A percentile compares a stretch with the other conserved stretches of the same genome.
phyloP scores from a whole-genome alignment of 305 asterid species.

The Solanum hybrid region DNA sequence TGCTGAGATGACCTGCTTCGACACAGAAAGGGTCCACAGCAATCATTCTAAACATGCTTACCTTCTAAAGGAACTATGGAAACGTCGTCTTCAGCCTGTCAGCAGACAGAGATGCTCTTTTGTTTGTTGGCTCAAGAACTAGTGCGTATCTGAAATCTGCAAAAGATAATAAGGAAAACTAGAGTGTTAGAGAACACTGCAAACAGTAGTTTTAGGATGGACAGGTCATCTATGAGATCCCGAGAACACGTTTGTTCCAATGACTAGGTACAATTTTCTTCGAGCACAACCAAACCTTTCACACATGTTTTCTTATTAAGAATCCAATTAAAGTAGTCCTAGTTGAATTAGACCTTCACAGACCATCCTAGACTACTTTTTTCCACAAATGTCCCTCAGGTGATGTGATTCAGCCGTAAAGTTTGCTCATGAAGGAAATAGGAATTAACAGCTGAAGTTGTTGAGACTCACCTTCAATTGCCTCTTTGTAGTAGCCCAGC shows the following conservation, averaged over 20 bases:
- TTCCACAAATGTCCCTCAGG: neutral
- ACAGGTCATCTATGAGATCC: neutral
- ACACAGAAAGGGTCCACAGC: neutral
- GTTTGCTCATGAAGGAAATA: neutral
- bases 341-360: neutral
- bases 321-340: neutral
- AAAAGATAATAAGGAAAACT: neutral
- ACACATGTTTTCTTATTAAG: neutral
- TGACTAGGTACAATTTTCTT: neutral
- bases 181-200: neutral
- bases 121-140: constrained; percentile 88
- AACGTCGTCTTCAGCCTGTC: constrained; percentile 52
- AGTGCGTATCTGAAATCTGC: constrained; percentile 86
- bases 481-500: constrained; percentile 71
- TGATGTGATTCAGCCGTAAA: neutral
- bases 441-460: neutral
- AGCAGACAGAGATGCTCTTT: constrained; percentile 71
- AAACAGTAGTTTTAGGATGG: neutral
- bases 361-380: neutral
- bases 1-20: constrained; percentile 2
- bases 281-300: neutral
- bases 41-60: constrained; percentile 2
- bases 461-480: constrained; percentile 60
- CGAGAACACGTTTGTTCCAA: neutral
- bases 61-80: constrained; percentile 19